Evolutionary conservation across 768 basidiomycete genomes (phyloP), one percentile per base, ranked within the genome.

Genomic region (Trichaptum fuscoviolaceum): DNA sequence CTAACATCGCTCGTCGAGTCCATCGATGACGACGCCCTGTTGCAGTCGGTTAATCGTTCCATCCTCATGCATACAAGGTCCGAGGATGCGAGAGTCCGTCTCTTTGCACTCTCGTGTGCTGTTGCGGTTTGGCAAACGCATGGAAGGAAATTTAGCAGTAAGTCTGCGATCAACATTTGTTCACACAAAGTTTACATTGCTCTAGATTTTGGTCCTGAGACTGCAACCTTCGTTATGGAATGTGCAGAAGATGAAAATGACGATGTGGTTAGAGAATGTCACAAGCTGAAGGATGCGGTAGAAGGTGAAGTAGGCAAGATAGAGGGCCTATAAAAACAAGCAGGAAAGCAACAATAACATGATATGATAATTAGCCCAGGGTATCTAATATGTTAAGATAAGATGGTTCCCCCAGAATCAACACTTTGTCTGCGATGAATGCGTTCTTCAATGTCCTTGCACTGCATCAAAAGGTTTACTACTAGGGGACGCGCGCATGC

Each of bases 231-330:
- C 78, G 88, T 96, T 64, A 87, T 87, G 4, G 95, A 96, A 75
- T 91, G 88, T 72, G 85, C 87, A 4, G 93, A 95, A 77, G 94
- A 96, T 72, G 95, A 95, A 70, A 89, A 94, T 73, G 92, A 93
- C 69, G 82, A 82, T 66, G 92, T 96, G 18, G 90, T 93, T 4
- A 82, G 80, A 66, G 87, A 87, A 70, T 85, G 89, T 20, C 84
- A 87, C 69, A 82, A 76, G 69, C 78, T 93, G 76, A 93, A 90
- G 75, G 78, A 83, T 76, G 85, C 86, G 3, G 86, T 92, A 61
- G 91, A 93, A 77, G 83, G 78, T 69, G 82, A 89, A 69, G 88
- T 88, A 67, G 91, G 91, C 12, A 88, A 81, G 57, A 79, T 82
- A 35, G 75, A 73, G 65, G 77, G 73, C 10, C 68, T 80, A 67